These are phyloP conservation scores for Lentinus brumalis DNA, from an alignment of 768 basidiomycete species.

Conservation along the genomic window DNA sequence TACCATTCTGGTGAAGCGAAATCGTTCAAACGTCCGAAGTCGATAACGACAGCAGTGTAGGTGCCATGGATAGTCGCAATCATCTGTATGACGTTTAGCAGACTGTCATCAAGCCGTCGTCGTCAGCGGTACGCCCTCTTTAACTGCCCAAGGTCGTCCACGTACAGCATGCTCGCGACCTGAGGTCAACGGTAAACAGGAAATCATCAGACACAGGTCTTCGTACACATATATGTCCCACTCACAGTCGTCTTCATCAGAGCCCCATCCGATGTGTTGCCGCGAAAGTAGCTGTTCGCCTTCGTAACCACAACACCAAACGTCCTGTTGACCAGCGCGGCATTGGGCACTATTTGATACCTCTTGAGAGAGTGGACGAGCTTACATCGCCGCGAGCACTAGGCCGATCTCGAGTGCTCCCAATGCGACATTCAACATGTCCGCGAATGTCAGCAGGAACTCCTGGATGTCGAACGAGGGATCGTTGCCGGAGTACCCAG, in stretches of 20 bases:
- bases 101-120: not conserved
- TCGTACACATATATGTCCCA: not conserved
- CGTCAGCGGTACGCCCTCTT: not conserved
- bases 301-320: conserved; percentile 9
- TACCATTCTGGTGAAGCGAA: not conserved
- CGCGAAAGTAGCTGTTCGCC: not conserved
- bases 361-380: not conserved
- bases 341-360: not conserved
- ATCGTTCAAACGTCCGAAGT: not conserved
- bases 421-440: not conserved
- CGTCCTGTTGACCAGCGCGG: not conserved
- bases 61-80: not conserved
- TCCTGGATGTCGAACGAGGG: not conserved
- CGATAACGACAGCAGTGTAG: not conserved
- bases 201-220: not conserved
- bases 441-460: not conserved
- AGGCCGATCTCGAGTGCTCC: conserved; percentile 6
- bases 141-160: not conserved
- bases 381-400: conserved; percentile 10
- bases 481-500: not conserved
- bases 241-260: not conserved
- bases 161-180: conserved; percentile 6
- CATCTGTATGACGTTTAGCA: conserved; percentile 8
- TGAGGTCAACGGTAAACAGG: not conserved
- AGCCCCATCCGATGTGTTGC: not conserved